phyloP scores from a whole-genome alignment of 2,329 filamentous ascomycete genomes.

The Anisogramma anomala region DNA sequence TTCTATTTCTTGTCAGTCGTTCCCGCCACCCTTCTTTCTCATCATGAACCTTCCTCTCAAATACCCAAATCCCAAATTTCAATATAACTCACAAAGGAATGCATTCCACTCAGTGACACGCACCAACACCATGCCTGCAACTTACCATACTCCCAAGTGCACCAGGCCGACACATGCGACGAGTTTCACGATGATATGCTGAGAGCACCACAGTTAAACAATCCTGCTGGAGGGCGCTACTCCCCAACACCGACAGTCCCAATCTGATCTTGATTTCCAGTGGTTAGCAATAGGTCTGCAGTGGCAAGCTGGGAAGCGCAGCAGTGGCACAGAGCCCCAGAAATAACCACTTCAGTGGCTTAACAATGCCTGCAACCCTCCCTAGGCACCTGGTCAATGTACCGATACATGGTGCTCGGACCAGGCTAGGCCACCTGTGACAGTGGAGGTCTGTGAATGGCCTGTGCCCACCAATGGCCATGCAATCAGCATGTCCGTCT shows the following conservation, averaged over 20 bases:
- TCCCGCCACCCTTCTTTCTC: too few species aligned
- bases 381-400: conserved; percentile 9
- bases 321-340: conserved; percentile 9
- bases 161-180: too few species aligned
- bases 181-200: conserved; percentile 13
- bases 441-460: conserved; percentile 7
- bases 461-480: conserved; percentile 8
- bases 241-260: conserved; percentile 5
- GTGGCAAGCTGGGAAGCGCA: conserved; percentile 9
- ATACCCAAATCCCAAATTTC: neutral
- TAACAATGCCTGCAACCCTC: conserved; percentile 10
- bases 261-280: conserved; percentile 2
- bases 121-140: neutral
- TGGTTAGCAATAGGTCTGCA: neutral
- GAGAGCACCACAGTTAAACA: conserved; percentile 3
- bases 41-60: too few species aligned
- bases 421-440: conserved; percentile 11
- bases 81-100: neutral
- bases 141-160: neutral
- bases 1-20: neutral
- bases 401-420: conserved; percentile 9
- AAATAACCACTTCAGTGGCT: neutral
- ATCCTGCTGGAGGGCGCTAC: conserved; percentile 10
- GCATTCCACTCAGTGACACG: neutral
- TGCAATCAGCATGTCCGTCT: too few species aligned